Evolutionary conservation across 257 asterid species (phyloP).

Genomic region (Thymus mandschuricus): DNA sequence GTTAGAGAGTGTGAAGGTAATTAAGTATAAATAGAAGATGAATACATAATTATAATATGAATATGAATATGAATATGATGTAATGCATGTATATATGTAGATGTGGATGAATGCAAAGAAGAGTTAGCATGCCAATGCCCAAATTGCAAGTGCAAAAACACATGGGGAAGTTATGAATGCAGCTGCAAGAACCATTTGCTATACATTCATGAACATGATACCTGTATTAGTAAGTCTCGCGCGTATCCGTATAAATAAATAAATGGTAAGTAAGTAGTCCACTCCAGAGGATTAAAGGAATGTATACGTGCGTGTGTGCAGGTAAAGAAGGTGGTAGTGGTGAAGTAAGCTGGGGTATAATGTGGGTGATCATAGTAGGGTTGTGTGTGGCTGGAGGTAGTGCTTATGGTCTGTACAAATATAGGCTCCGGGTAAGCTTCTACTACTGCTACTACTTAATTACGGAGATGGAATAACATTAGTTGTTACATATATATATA

Average conservation of each 20-base stretch:
- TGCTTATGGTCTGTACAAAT: constrained; percentile 80
- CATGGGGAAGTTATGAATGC: constrained; percentile 65
- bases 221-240: constrained; percentile 42
- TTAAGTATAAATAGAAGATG: too few relatives aligned
- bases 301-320: neutral
- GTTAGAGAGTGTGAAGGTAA: constrained; percentile 78
- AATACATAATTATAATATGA: too few relatives aligned
- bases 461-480: too few relatives aligned
- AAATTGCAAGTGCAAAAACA: constrained; percentile 56
- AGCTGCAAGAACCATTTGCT: constrained; percentile 40
- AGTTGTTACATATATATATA: too few relatives aligned
- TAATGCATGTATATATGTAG: constrained; percentile 31
- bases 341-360: constrained; percentile 45
- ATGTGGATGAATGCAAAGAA: constrained; percentile 81
- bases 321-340: constrained; percentile 45
- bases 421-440: constrained; percentile 70
- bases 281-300: neutral
- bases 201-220: constrained; percentile 52
- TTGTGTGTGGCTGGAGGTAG: constrained; percentile 63
- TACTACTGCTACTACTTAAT: neutral
- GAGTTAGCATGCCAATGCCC: constrained; percentile 52
- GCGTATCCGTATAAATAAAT: neutral
- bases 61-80: too few relatives aligned
- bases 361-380: constrained; percentile 56
- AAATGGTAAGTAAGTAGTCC: neutral